A percentile compares a stretch with the other conserved stretches of the same genome.
These are phyloP conservation scores for Closterium sp. DNA, from an alignment of 139 green algal species.

Conservation along the genomic window DNA sequence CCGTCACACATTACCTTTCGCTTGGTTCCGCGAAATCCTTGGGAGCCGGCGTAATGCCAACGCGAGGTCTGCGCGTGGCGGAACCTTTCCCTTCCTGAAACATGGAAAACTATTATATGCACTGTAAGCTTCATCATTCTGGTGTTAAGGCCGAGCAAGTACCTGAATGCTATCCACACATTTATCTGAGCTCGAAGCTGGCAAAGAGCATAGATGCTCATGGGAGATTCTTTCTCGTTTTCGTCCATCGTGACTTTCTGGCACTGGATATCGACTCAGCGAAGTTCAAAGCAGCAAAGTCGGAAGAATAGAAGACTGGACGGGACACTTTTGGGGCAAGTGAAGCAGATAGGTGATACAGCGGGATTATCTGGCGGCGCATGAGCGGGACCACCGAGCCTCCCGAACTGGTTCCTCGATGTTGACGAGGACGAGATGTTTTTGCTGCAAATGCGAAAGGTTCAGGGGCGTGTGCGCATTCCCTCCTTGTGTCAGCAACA, in stretches of 20 bases:
- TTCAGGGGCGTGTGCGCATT: too few relatives aligned
- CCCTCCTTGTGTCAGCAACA: too few relatives aligned
- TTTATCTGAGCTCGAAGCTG: neutral
- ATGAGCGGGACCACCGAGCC: too few relatives aligned
- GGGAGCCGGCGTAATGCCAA: neutral
- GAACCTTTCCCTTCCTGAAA: neutral
- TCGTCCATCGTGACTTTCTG: neutral
- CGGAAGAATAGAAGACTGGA: neutral
- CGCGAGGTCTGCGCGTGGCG: neutral
- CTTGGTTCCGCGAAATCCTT: neutral
- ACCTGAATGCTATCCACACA: neutral
- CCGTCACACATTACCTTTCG: neutral
- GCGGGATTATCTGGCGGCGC: too few relatives aligned
- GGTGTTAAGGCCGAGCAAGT: neutral
- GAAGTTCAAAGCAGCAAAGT: neutral
- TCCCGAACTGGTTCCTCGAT: too few relatives aligned
- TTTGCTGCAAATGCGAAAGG: too few relatives aligned
- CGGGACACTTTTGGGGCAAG: neutral
- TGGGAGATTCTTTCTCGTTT: neutral
- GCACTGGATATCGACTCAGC: neutral
- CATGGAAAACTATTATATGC: neutral
- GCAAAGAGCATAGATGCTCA: neutral
- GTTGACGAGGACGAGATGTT: too few relatives aligned
- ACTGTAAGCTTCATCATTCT: neutral
- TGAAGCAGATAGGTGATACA: neutral